A percentile compares a stretch with the other conserved stretches of the same genome.
These are phyloP conservation scores for Hymenotorrendiella dingleyae DNA, from an alignment of 2,329 filamentous ascomycete genomes.

Conservation along the genomic window DNA sequence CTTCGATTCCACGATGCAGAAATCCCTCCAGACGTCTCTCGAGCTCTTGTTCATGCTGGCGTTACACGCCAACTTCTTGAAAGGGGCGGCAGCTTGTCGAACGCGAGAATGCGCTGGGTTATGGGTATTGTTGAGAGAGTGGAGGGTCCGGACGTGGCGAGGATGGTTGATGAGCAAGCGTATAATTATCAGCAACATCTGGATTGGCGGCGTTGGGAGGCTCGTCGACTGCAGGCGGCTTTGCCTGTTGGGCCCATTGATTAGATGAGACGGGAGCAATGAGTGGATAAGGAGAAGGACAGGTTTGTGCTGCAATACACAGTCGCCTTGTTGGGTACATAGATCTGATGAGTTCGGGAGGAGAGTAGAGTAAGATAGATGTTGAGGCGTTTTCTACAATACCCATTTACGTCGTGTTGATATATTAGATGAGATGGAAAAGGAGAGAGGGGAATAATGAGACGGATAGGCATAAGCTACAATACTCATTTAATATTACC, in stretches of 20 bases:
- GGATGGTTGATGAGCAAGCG: slow-evolving; percentile 15
- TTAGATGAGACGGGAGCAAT: too few species aligned
- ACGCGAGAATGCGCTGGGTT: slow-evolving; percentile 20
- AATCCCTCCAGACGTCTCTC: slow-evolving; percentile 17
- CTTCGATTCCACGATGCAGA: slow-evolving; percentile 18
- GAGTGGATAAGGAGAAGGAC: too few species aligned
- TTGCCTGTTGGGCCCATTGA: background rate
- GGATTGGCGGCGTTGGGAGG: background rate
- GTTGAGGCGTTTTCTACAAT: too few species aligned
- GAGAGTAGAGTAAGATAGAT: too few species aligned
- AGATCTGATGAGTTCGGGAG: too few species aligned
- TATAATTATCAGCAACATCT: slow-evolving; percentile 6
- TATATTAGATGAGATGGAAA: too few species aligned
- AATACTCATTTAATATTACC: too few species aligned
- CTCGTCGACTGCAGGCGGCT: background rate
- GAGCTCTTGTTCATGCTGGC: slow-evolving; percentile 17
- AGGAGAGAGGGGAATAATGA: too few species aligned
- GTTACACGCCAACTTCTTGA: slow-evolving; percentile 19
- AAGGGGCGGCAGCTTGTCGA: slow-evolving; percentile 13
- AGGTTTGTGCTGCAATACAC: too few species aligned
- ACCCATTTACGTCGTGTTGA: too few species aligned
- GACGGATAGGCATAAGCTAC: too few species aligned
- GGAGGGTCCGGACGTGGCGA: slow-evolving; percentile 25
- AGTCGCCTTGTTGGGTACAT: too few species aligned
- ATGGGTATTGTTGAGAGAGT: slow-evolving; percentile 16